phyloP scores from a whole-genome alignment of 345 rosid genomes.

The Nephelium lappaceum region DNA sequence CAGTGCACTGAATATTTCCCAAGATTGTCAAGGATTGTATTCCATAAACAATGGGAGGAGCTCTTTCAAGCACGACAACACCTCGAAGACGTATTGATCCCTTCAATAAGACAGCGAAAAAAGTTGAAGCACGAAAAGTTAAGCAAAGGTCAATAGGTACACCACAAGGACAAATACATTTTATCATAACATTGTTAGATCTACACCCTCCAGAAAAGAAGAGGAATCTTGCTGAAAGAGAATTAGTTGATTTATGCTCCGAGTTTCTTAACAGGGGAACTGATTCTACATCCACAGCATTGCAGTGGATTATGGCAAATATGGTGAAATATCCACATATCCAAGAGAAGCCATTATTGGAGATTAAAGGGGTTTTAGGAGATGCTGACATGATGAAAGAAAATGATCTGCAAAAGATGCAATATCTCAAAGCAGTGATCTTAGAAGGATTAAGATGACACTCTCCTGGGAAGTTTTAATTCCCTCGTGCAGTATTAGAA shows the following conservation, averaged over 20 bases:
- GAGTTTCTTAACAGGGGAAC: not conserved
- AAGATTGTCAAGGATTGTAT: not conserved
- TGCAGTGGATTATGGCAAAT: constrained; percentile 13
- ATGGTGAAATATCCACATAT: constrained; percentile 9
- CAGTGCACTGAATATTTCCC: not conserved
- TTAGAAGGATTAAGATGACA: not conserved
- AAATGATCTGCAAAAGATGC: not conserved
- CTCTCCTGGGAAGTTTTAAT: not conserved
- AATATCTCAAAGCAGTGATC: not conserved
- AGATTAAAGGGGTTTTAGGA: not conserved
- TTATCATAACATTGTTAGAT: constrained; percentile 3
- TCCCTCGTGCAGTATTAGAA: constrained; percentile 8
- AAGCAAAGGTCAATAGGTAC: not conserved
- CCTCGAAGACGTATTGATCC: not conserved
- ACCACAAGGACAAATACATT: not conserved
- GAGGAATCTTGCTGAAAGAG: not conserved
- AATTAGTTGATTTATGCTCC: not conserved
- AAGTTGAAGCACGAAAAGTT: not conserved
- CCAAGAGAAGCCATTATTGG: constrained; percentile 8
- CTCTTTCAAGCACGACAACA: not conserved
- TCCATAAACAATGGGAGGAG: constrained; percentile 6
- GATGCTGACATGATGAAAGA: not conserved
- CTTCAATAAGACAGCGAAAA: not conserved
- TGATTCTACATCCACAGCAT: not conserved
- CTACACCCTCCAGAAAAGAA: not conserved